These are phyloP conservation scores for Proliferodiscus dingleyae DNA, from an alignment of 2,329 filamentous ascomycete genomes.

Conservation along the genomic window DNA sequence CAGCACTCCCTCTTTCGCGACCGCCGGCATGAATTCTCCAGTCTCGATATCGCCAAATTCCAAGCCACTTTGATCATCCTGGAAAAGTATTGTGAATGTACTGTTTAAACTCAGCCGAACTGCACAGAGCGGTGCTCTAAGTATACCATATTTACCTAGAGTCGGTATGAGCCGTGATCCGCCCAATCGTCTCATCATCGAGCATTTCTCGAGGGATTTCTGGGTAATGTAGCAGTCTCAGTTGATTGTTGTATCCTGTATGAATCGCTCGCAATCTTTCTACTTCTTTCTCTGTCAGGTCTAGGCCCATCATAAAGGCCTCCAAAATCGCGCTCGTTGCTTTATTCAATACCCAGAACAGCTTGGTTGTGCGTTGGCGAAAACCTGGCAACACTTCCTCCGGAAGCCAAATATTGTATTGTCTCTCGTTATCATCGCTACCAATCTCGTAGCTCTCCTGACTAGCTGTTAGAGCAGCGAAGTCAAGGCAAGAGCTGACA, in stretches of 20 bases:
- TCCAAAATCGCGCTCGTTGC: constrained; percentile 1
- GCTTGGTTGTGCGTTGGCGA: not conserved
- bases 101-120: not conserved
- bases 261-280: not conserved
- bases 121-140: no score
- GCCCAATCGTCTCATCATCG: not conserved
- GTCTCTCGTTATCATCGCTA: not conserved
- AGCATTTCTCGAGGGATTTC: not conserved
- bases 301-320: constrained; percentile 1
- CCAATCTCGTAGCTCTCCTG: constrained; percentile 6
- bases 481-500: not conserved
- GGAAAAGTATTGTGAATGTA: constrained; percentile 2
- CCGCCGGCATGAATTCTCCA: not conserved
- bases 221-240: constrained; percentile 1
- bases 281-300: not conserved
- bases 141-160: not conserved
- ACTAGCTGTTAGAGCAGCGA: not conserved
- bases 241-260: not conserved
- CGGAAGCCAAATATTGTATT: constrained; percentile 4
- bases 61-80: not conserved
- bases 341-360: not conserved
- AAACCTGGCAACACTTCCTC: not conserved
- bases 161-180: not conserved
- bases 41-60: constrained; percentile 2
- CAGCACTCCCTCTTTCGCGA: not conserved